Base-by-base conservation (phyloP, 306 rosid species). In the Cucurbita pepo region DNA sequence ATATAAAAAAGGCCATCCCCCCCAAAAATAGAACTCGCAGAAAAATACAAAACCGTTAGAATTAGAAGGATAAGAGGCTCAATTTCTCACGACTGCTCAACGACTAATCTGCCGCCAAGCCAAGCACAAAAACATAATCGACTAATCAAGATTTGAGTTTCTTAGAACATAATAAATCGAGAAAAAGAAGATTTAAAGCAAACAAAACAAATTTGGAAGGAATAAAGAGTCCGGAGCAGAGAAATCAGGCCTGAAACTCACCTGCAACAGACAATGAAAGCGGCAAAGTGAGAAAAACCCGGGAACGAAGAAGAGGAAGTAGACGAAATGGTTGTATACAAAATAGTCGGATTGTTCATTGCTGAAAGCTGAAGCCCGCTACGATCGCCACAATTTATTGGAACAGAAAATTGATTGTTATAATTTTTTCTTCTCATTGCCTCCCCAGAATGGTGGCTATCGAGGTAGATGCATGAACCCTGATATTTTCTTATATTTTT, bases 391-490 rank as follows among this genome's bases (percentile, higher is more conserved):
- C 45, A 58, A 75, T 58, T 81, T 79, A 79, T 79, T 53, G 16
- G 18, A 60, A 71, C 53, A 21, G 52, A 2, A 70, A 71, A 76
- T 10, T 34, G 19, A 77, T 8, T 25, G 4, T 69, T 69, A 36
- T 11, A 54, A 18, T 55, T 30, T 19, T 10, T 45, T 54, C 45
- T 21, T 13, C 57, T 34, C 19, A 9, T 62, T 19, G 16, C 25
- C 1, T 38, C 36, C 25, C 18, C 45, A 21, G 58, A 50, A 52
- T 78, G 44, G 60, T 69, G 22, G 53, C 38, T 41, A 10, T 25
- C 7, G 63, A 2, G 55, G 69, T 1, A 51, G 86, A 76, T 85
- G 84, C 88, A 80, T 85, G 86, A 77, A 82, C 84, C 43, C 41
- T 0, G 56, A 47, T 67, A 43, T 69, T 53, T 48, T 72, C 38